Evolutionary conservation across 495 filamentous ascomycete genomes (phyloP).

Genomic region (Talaromyces borbonicus): DNA sequence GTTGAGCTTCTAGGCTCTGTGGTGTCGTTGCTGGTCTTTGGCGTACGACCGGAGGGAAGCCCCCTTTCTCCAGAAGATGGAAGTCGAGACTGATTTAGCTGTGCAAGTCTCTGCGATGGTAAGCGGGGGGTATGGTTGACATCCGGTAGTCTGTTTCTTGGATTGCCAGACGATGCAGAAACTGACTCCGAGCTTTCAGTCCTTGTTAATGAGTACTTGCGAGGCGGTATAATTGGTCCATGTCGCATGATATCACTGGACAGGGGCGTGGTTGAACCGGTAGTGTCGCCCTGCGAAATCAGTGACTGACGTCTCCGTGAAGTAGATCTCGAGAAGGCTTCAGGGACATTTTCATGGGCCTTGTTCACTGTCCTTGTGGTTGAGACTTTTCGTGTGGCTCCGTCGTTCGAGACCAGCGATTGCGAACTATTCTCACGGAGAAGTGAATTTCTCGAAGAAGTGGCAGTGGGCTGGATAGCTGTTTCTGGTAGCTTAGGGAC

Average conservation of each 20-base stretch:
- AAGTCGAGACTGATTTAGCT: neutral
- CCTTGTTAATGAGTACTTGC: constrained; percentile 1
- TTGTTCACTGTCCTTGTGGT: neutral
- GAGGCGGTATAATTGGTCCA: neutral
- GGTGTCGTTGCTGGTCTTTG: neutral
- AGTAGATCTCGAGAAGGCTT: neutral
- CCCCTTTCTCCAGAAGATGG: neutral
- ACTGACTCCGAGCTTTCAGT: neutral
- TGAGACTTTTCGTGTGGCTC: neutral
- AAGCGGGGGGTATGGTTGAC: neutral
- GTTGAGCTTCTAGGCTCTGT: neutral
- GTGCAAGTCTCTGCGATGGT: neutral
- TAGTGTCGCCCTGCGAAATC: neutral
- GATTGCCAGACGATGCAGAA: neutral
- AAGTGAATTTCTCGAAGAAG: neutral
- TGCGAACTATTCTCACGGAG: neutral
- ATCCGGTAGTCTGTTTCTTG: neutral
- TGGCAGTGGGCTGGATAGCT: too few relatives aligned
- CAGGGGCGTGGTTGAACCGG: neutral
- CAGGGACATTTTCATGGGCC: neutral
- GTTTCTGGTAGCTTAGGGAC: too few relatives aligned
- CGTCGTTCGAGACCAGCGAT: neutral
- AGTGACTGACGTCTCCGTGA: neutral
- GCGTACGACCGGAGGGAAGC: neutral
- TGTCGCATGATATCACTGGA: neutral